Base-by-base conservation (phyloP, 1,139 yeast genomes). In the Protomyces macrosporus region DNA sequence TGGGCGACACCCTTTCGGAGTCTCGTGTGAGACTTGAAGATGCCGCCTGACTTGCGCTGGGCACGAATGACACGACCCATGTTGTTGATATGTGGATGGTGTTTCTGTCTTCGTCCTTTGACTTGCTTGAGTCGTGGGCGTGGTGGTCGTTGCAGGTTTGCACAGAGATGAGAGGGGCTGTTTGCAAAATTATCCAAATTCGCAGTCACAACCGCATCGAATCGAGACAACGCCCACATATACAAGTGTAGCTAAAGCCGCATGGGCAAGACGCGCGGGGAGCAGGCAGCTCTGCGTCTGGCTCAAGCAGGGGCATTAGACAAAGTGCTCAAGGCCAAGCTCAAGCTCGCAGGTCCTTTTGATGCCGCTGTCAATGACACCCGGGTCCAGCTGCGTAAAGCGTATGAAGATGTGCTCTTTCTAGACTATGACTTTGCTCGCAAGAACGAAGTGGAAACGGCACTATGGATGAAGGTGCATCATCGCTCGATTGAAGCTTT, bases 1-100 rank as follows among this genome's bases (percentile, higher is more conserved):
- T 91, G 93, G 81, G 99, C 99, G 79, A 98, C 98, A 81, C 98
- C 99, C 85, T 95, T 89, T 88, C 98, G 90, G 82, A 95, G 90
- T 84, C 98, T 93, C 86, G 98, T 93, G 93, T 91, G 96, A 78
- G 98, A 86, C 81, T 96, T 88, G 90, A 95, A 95, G 87, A 95
- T 90, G 79, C 98, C 98, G 83, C 97, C 98, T 87, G 98, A 98
- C 85, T 95, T 95, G 90, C 99, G 91, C 88, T 95, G 98, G 87
- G 95, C 93, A 85, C 98, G 96, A 86, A 95, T 95, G 84, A 95
- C 99, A 88, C 98, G 93, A 89, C 98, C 98, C 67, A 65, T 65
- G 36, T 63, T 36, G 42, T 6, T 60, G 60, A 10, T 42, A 35
- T 39, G 42, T n/a, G 42, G 42, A 39, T 39, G 42, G 16, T 39